Evolutionary conservation across 1,284 basidiomycete genomes (phyloP), one percentile per base, ranked within the genome.

Genomic region (Ustilago shanxiensis): DNA sequence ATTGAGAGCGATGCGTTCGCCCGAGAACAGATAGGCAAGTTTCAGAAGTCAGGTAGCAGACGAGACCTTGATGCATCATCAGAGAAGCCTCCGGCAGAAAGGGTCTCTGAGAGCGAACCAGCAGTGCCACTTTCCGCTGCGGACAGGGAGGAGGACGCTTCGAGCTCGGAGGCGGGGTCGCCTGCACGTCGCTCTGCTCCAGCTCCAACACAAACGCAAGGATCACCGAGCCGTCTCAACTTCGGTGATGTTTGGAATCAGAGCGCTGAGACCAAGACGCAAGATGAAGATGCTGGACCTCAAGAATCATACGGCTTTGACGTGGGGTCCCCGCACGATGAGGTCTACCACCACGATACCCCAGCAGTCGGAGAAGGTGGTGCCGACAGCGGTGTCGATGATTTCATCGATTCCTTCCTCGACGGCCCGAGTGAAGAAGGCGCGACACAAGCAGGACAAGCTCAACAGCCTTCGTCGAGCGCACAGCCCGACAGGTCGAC

Each of bases 341-440:
- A 57, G 11, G 33, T 18, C 5, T 67, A 67, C 35, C 47, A 63
- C 26, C 52, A 44, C 16, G 29, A 52, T 3, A 33, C 26, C 14
- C 22, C 37, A 22, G 60, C 63, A 22, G 29, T 41, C 28, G 57
- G 45, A 20, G 26, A 44, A 8, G 53, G 39, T 11, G 57, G 37
- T 41, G 54, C 31, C 4, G 51, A 60, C 2, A 57, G 52, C 28
- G 65, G 65, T 20, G 77, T 71, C 4, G 82, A 83, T 55, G 72
- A 81, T 26, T 82, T 81, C 47, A 78, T 83, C 60, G 82, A 83
- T 60, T 77, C 76, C 8, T 83, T 83, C 60, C 66, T 83, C 2
- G 78, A 72, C 26, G 71, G 62, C 9, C 61, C 71, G 5, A 49
- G 56, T 37, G 51, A 61, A 18, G 60, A 59, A 6, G 33, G 16